A percentile compares a stretch with the other conserved stretches of the same genome.
Evolutionary conservation across 208 protist genomes (phyloP).

Genomic region (Novymonas esmeraldas): DNA sequence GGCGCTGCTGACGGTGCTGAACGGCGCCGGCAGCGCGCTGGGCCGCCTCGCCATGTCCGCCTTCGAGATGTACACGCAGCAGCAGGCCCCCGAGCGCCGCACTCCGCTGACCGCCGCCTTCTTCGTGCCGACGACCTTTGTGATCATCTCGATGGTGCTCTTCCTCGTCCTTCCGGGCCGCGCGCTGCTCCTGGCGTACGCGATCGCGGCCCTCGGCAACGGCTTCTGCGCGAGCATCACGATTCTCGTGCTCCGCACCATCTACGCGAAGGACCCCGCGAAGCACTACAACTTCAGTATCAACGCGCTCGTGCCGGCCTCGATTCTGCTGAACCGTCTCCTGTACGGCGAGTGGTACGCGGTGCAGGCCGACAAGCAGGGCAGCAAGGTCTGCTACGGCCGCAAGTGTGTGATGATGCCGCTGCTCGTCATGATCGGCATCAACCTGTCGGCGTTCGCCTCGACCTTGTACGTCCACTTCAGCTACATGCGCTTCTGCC

Average conservation of each 20-base stretch:
- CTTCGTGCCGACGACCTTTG: slow-evolving; percentile 47
- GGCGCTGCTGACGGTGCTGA: slow-evolving; percentile 65
- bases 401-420: slow-evolving; percentile 52
- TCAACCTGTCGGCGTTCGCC: slow-evolving; percentile 39
- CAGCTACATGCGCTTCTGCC: slow-evolving; percentile 36
- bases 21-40: slow-evolving; percentile 63
- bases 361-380: slow-evolving; percentile 44
- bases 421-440: slow-evolving; percentile 47
- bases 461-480: slow-evolving; percentile 48
- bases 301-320: slow-evolving; percentile 31
- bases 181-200: slow-evolving; percentile 41
- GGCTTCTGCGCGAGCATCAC: slow-evolving; percentile 55
- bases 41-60: slow-evolving; percentile 57
- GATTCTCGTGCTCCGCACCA: slow-evolving; percentile 58
- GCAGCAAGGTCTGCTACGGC: slow-evolving; percentile 29
- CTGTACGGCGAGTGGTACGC: slow-evolving; percentile 77
- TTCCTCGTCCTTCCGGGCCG: slow-evolving; percentile 42
- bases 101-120: slow-evolving; percentile 68
- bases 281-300: slow-evolving; percentile 76
- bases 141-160: slow-evolving; percentile 56
- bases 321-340: slow-evolving; percentile 66
- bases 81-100: slow-evolving; percentile 47
- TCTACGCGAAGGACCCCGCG: slow-evolving; percentile 71
- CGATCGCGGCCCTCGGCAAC: slow-evolving; percentile 59
- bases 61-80: slow-evolving; percentile 58